Percentiles rank a stretch among this genome's conserved stretches.
phyloP scores from a whole-genome alignment of 441 rosid species.

The Viola pubescens region DNA sequence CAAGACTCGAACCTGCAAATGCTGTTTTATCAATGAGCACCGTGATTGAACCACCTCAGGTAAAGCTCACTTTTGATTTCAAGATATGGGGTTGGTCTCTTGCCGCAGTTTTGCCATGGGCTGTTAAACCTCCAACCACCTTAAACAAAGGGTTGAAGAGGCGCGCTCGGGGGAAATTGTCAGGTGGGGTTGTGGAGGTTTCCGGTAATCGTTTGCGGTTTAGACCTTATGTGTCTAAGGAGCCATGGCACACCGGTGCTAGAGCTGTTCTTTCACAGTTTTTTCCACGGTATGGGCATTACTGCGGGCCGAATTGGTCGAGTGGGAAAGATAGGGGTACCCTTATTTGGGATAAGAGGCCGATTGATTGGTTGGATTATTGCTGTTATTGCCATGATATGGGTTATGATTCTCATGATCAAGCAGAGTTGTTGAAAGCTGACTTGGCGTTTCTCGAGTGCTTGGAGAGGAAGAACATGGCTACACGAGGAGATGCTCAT shows the following conservation, averaged over 20 bases:
- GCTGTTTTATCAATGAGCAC: conserved; percentile 11
- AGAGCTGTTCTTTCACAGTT: conserved; percentile 84
- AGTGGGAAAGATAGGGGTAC: conserved; percentile 90
- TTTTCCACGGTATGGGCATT: conserved; percentile 93
- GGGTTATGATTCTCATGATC: conserved; percentile 85
- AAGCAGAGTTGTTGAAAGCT: conserved; percentile 68
- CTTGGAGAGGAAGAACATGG: conserved; percentile 60
- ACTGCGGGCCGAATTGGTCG: conserved; percentile 98
- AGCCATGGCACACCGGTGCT: conserved; percentile 92
- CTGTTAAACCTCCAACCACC: conserved; percentile 18
- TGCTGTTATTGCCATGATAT: conserved; percentile 98
- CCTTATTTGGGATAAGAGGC: conserved; percentile 82
- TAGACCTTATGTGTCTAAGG: conserved; percentile 86
- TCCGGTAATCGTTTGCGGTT: conserved; percentile 43
- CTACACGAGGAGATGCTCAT: conserved; percentile 49
- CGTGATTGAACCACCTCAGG: conserved; percentile 27
- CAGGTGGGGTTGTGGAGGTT: conserved; percentile 11
- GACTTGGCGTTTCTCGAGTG: conserved; percentile 85
- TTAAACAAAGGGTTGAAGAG: conserved; percentile 52
- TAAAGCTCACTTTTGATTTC: conserved; percentile 32
- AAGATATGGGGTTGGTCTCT: conserved; percentile 54
- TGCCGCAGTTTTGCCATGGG: conserved; percentile 49
- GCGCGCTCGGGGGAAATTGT: conserved; percentile 25
- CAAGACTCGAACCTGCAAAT: conserved; percentile 27
- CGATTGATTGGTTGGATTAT: conserved; percentile 92